phyloP scores from a whole-genome alignment of 2,329 filamentous ascomycete species.

The Fusarium secorum region DNA sequence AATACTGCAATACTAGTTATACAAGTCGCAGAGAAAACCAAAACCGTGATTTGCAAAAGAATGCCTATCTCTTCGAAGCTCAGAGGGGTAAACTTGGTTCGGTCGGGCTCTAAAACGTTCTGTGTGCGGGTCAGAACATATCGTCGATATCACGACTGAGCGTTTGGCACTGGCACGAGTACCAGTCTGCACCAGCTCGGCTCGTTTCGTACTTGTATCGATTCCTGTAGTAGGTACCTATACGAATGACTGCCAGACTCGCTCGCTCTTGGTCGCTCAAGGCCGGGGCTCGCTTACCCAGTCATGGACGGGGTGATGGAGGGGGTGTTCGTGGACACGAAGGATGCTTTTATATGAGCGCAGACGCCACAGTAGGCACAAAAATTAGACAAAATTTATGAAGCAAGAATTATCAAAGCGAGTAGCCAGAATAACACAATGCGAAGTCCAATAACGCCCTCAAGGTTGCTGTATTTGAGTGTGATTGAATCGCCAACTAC shows the following conservation, averaged over 20 bases:
- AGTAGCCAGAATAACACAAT: not conserved
- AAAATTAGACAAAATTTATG: conserved; percentile 4
- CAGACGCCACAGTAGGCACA: not conserved
- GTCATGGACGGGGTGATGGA: conserved; percentile 36
- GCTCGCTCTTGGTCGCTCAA: conserved; percentile 32
- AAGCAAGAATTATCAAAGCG: not conserved
- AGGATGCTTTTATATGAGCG: conserved; percentile 26
- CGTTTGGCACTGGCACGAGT: conserved; percentile 30
- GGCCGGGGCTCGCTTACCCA: conserved; percentile 39
- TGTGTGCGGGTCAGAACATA: conserved; percentile 40
- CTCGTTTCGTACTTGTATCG: conserved; percentile 2
- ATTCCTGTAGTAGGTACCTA: conserved; percentile 15
- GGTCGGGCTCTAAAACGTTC: conserved; percentile 42
- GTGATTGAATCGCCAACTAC: conserved; percentile 42
- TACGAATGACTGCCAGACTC: conserved; percentile 21
- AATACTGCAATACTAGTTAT: conserved; percentile 17
- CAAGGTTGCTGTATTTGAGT: conserved; percentile 14
- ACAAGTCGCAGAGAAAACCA: conserved; percentile 18
- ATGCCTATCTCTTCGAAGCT: conserved; percentile 13
- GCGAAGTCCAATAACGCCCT: conserved; percentile 14
- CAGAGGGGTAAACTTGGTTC: conserved; percentile 35
- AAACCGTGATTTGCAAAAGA: conserved; percentile 8
- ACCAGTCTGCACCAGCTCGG: conserved; percentile 5
- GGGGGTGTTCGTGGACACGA: conserved; percentile 25
- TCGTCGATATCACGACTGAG: conserved; percentile 19